Conservation (phyloP, 257 asterid species). For the Ehretia macrophylla region DNA sequence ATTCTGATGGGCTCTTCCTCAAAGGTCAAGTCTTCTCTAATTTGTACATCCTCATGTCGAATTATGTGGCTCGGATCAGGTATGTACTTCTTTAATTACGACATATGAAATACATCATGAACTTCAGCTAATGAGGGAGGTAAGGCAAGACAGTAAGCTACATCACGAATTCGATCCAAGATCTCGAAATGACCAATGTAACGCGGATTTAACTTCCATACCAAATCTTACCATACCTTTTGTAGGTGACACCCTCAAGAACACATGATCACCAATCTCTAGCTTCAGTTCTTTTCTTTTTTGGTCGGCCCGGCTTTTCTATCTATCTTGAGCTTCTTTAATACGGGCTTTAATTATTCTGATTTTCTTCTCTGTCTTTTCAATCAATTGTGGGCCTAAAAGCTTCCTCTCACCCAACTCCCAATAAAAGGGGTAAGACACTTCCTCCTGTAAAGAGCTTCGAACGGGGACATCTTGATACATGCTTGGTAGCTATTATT, state of each 20-base stretch:
- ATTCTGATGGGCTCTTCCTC: too few relatives aligned
- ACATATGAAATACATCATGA: slow-evolving; percentile 1
- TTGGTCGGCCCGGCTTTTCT: background rate
- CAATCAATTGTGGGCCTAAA: background rate
- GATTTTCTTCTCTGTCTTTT: background rate
- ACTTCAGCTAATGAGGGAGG: background rate
- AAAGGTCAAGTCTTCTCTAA: too few relatives aligned
- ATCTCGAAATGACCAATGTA: background rate
- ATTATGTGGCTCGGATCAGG: background rate
- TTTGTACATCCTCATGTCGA: too few relatives aligned
- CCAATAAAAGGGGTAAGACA: background rate
- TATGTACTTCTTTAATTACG: background rate
- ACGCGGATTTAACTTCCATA: background rate
- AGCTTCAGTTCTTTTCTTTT: background rate
- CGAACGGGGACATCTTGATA: background rate
- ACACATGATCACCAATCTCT: background rate
- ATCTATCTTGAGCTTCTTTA: background rate
- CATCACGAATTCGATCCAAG: background rate
- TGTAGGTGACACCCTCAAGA: background rate
- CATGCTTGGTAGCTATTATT: background rate
- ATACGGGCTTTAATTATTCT: background rate
- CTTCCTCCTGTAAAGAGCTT: background rate
- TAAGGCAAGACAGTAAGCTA: background rate
- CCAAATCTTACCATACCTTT: background rate
- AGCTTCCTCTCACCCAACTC: background rate